Conservation (phyloP, 2,329 filamentous ascomycete species). For the Alternaria triticina region DNA sequence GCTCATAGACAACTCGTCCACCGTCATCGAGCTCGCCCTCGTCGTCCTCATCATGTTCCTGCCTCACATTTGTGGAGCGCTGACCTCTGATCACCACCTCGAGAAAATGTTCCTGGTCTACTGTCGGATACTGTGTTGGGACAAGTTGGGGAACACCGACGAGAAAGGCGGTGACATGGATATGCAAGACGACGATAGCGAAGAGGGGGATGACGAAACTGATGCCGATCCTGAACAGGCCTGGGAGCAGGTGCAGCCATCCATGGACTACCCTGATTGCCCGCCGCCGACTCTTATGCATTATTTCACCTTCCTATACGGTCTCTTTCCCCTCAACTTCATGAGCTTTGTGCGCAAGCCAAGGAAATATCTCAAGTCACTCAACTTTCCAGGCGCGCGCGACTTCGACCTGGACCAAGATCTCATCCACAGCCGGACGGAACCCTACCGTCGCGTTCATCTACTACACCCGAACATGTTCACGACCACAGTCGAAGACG, state of each 20-base stretch:
- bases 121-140: conserved; percentile 80
- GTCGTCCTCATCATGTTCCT: conserved; percentile 81
- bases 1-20: conserved; percentile 78
- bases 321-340: conserved; percentile 83
- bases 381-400: conserved; percentile 72
- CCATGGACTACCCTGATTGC: conserved; percentile 60
- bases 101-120: conserved; percentile 83
- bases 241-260: conserved; percentile 71
- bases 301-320: conserved; percentile 84
- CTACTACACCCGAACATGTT: conserved; percentile 86
- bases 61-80: conserved; percentile 77
- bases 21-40: conserved; percentile 75
- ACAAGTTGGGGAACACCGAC: conserved; percentile 55
- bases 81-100: conserved; percentile 66
- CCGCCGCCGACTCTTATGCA: conserved; percentile 71
- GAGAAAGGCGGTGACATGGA: conserved; percentile 9
- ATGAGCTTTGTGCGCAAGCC: conserved; percentile 86
- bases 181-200: conserved; percentile 36
- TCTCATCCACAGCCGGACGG: conserved; percentile 77
- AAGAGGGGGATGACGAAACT: conserved; percentile 46
- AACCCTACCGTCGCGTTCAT: conserved; percentile 75
- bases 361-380: conserved; percentile 76
- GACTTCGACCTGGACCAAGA: conserved; percentile 80
- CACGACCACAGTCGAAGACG: conserved; percentile 77
- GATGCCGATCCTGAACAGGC: conserved; percentile 37